Conservation (phyloP, 352 stramenopile genomes). For the Globisporangium echinulatum region DNA sequence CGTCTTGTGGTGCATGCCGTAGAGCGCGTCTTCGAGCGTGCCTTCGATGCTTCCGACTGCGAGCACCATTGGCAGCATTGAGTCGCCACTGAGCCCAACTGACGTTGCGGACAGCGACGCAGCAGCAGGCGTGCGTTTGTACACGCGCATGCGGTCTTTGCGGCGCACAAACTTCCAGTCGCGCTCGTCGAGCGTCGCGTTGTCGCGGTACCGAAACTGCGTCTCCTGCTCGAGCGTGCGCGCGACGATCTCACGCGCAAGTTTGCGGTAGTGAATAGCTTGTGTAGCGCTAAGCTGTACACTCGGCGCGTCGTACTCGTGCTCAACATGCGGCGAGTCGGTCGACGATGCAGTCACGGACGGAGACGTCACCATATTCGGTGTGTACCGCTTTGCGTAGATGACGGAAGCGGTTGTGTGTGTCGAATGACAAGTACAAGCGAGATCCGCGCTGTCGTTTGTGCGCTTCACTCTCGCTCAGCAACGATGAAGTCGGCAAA, state of each 20-base stretch:
- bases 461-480: too few relatives aligned
- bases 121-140: conserved; percentile 19
- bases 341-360: neutral
- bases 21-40: conserved; percentile 37
- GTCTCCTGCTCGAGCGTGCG: conserved; percentile 44
- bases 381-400: neutral
- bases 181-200: conserved; percentile 13
- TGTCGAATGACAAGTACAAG: too few relatives aligned
- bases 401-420: too few relatives aligned
- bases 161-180: conserved; percentile 29
- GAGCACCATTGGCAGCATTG: conserved; percentile 32
- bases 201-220: conserved; percentile 14
- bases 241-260: conserved; percentile 33
- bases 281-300: too few relatives aligned
- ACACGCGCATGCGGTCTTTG: conserved; percentile 29
- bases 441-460: too few relatives aligned
- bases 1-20: conserved; percentile 41
- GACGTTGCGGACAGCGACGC: neutral
- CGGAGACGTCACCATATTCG: neutral
- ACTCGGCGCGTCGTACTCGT: too few relatives aligned
- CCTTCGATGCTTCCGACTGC: conserved; percentile 30
- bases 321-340: too few relatives aligned
- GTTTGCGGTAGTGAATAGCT: conserved; percentile 13
- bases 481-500: too few relatives aligned
- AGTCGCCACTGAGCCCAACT: conserved; percentile 1